Base-by-base conservation (phyloP, 2,329 filamentous ascomycete genomes). In the Septoria petroselini region DNA sequence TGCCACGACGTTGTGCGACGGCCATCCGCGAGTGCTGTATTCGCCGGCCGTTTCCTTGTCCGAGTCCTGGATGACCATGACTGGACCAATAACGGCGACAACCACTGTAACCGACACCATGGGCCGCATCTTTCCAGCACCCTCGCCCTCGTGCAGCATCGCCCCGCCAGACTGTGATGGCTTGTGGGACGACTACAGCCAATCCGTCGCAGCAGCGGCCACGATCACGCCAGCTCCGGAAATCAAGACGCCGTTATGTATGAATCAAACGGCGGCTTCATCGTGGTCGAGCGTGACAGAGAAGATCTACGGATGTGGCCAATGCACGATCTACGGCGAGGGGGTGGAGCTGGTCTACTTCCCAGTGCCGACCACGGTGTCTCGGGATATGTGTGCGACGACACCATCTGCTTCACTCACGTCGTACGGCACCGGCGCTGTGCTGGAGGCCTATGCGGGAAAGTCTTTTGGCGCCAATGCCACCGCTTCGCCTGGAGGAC, bases 291-390 rank as follows among this genome's bases (percentile, higher is more conserved):
- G 43, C 8, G 45, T 53, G 11, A 48, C 37, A 5, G 53, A 50
- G 7, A 45, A 47, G 7, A 49, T 64, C 15, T 58, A 57, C 30
- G 62, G 60, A 7, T 66, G 64, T 41, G 63, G 63, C 3, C 34
- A 40, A n/a, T 66, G 64, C 37, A 66, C 63, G 4, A 65, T 66
- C 8, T 64, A 57, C 35, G 63, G 64, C n/a, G 27, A 58, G 14
- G 60, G 58, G 6, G 64, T 66, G 1, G 53, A 62, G 35, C 53
- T 66, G 14, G 54, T 66, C 2, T 66, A 62, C 52, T 66, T 63
- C 33, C 43, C 43, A 7, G 43, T 38, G 12, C 63, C 63, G 2
- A 60, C 59, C 1, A 58, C 57, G 3, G 45, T 29, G 1, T 48
- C 45, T 14, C 52, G 62, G 21, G 60, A 66, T 30, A 59, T 65